phyloP scores from a whole-genome alignment of 2,329 filamentous ascomycete species.

The Cladosporium halotolerans region DNA sequence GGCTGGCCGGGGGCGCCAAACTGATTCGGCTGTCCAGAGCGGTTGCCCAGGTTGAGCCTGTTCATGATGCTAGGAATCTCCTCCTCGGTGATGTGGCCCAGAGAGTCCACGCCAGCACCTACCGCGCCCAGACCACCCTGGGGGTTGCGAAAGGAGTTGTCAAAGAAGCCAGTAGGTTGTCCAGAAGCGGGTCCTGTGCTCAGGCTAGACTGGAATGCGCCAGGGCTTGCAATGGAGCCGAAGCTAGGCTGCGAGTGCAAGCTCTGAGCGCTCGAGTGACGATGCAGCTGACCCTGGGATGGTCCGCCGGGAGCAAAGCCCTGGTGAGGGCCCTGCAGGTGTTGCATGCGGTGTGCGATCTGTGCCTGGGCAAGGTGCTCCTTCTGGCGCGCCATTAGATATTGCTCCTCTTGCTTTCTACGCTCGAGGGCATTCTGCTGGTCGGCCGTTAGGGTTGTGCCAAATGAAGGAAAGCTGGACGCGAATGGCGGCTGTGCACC shows the following conservation, averaged over 20 bases:
- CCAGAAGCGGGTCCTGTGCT: conserved; percentile 40
- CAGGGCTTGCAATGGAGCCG: conserved; percentile 86
- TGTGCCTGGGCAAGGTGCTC: conserved; percentile 88
- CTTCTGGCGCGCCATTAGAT: conserved; percentile 90
- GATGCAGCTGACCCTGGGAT: conserved; percentile 61
- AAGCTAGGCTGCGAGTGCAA: conserved; percentile 96
- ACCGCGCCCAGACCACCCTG: conserved; percentile 40
- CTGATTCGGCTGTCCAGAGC: conserved; percentile 40
- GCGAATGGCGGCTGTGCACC: conserved; percentile 73
- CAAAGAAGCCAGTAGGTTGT: conserved; percentile 61
- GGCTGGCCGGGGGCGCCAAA: conserved; percentile 42
- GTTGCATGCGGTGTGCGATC: conserved; percentile 66
- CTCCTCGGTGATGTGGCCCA: conserved; percentile 56
- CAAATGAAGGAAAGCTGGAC: conserved; percentile 90
- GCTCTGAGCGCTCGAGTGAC: conserved; percentile 91
- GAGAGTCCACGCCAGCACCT: conserved; percentile 38
- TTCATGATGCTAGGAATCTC: conserved; percentile 61
- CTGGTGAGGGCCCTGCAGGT: conserved; percentile 49
- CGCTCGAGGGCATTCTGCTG: conserved; percentile 97
- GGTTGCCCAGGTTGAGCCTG: conserved; percentile 54
- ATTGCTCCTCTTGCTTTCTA: conserved; percentile 96
- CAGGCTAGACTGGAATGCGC: conserved; percentile 56
- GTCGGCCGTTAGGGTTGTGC: conserved; percentile 90
- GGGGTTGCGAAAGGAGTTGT: conserved; percentile 46
- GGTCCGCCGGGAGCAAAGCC: conserved; percentile 31